phyloP scores from a whole-genome alignment of 1,284 basidiomycete genomes.

The Cerrena zonata region DNA sequence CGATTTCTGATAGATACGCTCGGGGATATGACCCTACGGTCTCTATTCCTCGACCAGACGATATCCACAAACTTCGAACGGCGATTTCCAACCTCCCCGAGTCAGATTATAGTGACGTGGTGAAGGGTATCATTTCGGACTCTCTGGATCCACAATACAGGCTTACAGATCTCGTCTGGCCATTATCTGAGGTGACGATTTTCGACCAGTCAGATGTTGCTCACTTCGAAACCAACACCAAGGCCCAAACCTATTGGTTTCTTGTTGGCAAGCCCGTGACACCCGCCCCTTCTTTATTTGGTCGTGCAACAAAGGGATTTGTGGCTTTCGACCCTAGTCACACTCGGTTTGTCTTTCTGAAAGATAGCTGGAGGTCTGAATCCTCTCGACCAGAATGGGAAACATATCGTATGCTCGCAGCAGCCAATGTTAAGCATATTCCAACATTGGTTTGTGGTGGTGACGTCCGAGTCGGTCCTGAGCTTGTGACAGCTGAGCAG shows the following conservation, averaged over 20 bases:
- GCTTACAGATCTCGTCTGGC: not conserved
- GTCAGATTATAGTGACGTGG: not conserved
- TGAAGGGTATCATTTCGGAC: not conserved
- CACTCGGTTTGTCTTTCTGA: constrained; percentile 6
- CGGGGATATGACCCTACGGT: constrained; percentile 2
- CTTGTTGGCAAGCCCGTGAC: not conserved
- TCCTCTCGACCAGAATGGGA: constrained; percentile 3
- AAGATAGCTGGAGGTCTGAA: constrained; percentile 10
- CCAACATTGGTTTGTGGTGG: not conserved
- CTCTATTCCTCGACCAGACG: too few species aligned
- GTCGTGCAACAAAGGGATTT: constrained; percentile 8
- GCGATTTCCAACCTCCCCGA: not conserved
- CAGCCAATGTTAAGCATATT: not conserved
- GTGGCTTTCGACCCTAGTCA: constrained; percentile 6
- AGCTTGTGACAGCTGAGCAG: too few species aligned
- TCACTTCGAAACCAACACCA: not conserved
- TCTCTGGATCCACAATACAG: too few species aligned
- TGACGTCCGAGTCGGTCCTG: not conserved
- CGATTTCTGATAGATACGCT: not conserved
- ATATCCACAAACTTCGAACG: not conserved
- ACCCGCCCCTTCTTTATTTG: not conserved
- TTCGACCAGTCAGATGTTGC: too few species aligned
- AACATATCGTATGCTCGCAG: not conserved
- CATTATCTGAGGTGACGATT: not conserved
- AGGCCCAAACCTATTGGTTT: not conserved